A percentile compares a stretch with the other conserved stretches of the same genome.
phyloP scores from a whole-genome alignment of 2,329 filamentous ascomycete genomes.

The Apiospora koreana region DNA sequence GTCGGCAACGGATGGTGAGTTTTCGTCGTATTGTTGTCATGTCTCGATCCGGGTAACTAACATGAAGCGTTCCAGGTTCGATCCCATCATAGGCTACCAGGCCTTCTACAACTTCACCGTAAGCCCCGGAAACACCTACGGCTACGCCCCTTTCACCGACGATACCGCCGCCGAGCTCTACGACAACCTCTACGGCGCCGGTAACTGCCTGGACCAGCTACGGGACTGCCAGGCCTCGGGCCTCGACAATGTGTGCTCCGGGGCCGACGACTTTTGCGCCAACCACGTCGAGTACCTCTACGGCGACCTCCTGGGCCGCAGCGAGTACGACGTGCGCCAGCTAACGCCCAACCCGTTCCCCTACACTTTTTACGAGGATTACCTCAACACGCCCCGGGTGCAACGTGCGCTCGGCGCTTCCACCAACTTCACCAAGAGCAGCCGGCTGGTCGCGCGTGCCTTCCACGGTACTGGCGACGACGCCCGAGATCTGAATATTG shows the following conservation, averaged over 20 bases:
- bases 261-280: conserved; percentile 58
- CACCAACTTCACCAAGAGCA: conserved; percentile 56
- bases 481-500: conserved; percentile 27
- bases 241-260: conserved; percentile 49
- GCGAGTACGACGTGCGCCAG: conserved; percentile 63
- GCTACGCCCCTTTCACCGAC: conserved; percentile 52
- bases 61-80: conserved; percentile 40
- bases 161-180: conserved; percentile 52
- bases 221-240: conserved; percentile 54
- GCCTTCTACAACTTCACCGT: conserved; percentile 61
- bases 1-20: conserved; percentile 56
- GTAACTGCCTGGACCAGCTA: conserved; percentile 62
- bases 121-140: conserved; percentile 58
- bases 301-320: conserved; percentile 51
- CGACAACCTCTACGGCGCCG: conserved; percentile 60
- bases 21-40: no score
- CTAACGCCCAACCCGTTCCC: conserved; percentile 59
- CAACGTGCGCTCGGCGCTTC: conserved; percentile 60
- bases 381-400: conserved; percentile 56
- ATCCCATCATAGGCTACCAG: conserved; percentile 56
- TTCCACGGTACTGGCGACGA: conserved; percentile 61
- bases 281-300: conserved; percentile 53
- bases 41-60: neutral
- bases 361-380: conserved; percentile 53
- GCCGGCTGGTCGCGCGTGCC: conserved; percentile 42